These are phyloP conservation scores for Sporobolomyces phaffii DNA, from an alignment of 768 basidiomycete species.

Conservation along the genomic window DNA sequence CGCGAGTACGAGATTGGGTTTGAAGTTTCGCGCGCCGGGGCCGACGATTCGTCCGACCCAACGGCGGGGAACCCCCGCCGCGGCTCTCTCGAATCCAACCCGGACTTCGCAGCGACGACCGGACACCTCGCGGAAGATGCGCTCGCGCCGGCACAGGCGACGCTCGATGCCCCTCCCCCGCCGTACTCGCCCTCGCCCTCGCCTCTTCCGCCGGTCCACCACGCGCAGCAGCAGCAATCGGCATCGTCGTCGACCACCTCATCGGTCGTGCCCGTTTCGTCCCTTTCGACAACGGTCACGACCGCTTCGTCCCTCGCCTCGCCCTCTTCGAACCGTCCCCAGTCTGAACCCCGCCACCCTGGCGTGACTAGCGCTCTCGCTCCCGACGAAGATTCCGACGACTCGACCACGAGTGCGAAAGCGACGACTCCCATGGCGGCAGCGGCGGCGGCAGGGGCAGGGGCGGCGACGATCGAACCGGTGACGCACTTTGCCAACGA, in stretches of 20 bases:
- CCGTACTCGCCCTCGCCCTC: slow-evolving; percentile 15
- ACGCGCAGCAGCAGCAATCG: neutral
- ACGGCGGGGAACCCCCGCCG: no score
- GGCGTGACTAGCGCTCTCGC: neutral
- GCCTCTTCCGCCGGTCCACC: neutral
- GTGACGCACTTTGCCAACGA: slow-evolving; percentile 14
- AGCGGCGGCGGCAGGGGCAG: no score
- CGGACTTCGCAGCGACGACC: no score
- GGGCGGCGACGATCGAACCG: no score
- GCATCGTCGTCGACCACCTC: neutral
- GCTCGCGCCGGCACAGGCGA: no score
- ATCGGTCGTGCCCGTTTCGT: neutral
- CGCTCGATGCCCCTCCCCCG: slow-evolving; percentile 16
- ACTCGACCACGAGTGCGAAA: no score
- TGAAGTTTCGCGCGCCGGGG: slow-evolving; percentile 22
- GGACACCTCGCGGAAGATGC: neutral
- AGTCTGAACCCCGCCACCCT: neutral
- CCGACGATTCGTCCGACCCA: no score
- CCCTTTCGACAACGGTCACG: no score
- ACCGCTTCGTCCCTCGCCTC: neutral
- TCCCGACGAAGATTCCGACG: slow-evolving; percentile 2
- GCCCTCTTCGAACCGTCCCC: neutral
- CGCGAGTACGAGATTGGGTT: slow-evolving; percentile 36
- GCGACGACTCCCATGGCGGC: no score
- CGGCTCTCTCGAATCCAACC: no score